phyloP scores from a whole-genome alignment of 768 basidiomycete genomes.

The Lactarius psammicola region DNA sequence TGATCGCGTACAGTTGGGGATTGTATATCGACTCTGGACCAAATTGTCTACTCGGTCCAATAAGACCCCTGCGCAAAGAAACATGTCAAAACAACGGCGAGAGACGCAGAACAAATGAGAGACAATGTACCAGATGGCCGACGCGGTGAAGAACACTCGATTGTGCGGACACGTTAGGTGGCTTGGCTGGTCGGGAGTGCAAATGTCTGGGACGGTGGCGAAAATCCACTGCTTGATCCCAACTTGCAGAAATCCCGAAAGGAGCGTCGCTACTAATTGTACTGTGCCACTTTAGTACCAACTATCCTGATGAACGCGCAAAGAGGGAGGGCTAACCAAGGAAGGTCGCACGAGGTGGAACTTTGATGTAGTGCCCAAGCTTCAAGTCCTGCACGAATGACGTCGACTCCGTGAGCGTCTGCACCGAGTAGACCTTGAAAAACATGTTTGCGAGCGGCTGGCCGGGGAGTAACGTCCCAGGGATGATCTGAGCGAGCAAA shows the following conservation, averaged over 20 bases:
- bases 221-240: slow-evolving; percentile 87
- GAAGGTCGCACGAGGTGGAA: slow-evolving; percentile 89
- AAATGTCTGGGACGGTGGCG: slow-evolving; percentile 68
- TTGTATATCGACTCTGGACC: slow-evolving; percentile 65
- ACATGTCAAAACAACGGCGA: slow-evolving; percentile 5
- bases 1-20: slow-evolving; percentile 76
- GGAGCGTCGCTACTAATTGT: slow-evolving; percentile 68
- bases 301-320: background rate
- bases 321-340: slow-evolving; percentile 37
- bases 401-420: slow-evolving; percentile 72
- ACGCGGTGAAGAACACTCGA: slow-evolving; percentile 85
- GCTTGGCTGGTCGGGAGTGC: slow-evolving; percentile 55
- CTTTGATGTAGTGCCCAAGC: slow-evolving; percentile 93
- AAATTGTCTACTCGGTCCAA: slow-evolving; percentile 77
- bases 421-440: slow-evolving; percentile 88
- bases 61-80: slow-evolving; percentile 56
- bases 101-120: background rate
- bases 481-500: slow-evolving; percentile 85
- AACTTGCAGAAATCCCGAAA: slow-evolving; percentile 79
- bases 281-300: slow-evolving; percentile 41
- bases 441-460: slow-evolving; percentile 93
- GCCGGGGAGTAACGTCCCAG: slow-evolving; percentile 81
- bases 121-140: slow-evolving; percentile 76
- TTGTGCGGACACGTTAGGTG: slow-evolving; percentile 82
- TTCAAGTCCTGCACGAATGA: slow-evolving; percentile 87